phyloP scores from a whole-genome alignment of 306 rosid genomes.

The Fagus sylvatica region DNA sequence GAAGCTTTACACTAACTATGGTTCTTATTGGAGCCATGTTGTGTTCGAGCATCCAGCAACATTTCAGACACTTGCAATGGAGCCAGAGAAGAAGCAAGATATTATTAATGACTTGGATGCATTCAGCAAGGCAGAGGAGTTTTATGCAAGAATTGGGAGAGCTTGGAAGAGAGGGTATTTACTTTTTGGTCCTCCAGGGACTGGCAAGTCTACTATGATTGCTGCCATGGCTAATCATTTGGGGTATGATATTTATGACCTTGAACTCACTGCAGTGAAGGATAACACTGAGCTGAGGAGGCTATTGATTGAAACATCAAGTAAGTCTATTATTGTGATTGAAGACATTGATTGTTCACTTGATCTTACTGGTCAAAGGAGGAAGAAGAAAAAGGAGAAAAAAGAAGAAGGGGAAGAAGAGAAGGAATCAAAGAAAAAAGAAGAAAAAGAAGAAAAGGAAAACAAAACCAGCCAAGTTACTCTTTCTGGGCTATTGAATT shows the following conservation, averaged over 20 bases:
- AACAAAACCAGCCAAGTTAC: conserved; percentile 49
- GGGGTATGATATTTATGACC: conserved; percentile 72
- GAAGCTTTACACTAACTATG: conserved; percentile 69
- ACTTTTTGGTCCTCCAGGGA: conserved; percentile 81
- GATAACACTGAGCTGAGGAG: conserved; percentile 65
- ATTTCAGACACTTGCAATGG: conserved; percentile 67
- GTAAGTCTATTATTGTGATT: conserved; percentile 65
- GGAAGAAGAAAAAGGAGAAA: conserved; percentile 32
- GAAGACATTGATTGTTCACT: conserved; percentile 84
- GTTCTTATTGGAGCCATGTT: conserved; percentile 63
- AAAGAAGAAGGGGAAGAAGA: conserved; percentile 32
- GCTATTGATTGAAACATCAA: conserved; percentile 63
- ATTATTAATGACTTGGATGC: conserved; percentile 60
- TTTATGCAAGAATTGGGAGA: conserved; percentile 59
- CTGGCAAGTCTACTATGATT: conserved; percentile 81
- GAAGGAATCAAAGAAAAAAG: conserved; percentile 34
- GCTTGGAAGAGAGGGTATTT: conserved; percentile 87
- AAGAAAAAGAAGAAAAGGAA: conserved; percentile 35
- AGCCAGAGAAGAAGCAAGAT: conserved; percentile 47
- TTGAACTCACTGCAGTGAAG: conserved; percentile 66
- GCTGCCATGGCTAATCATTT: conserved; percentile 78
- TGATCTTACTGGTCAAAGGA: conserved; percentile 65
- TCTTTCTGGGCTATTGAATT: conserved; percentile 71
- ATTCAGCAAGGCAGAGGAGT: conserved; percentile 61
- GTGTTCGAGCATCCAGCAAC: conserved; percentile 76